Evolutionary conservation across 2,329 filamentous ascomycete species (phyloP), one percentile per base, ranked within the genome.

Genomic region (Nemania sp.): DNA sequence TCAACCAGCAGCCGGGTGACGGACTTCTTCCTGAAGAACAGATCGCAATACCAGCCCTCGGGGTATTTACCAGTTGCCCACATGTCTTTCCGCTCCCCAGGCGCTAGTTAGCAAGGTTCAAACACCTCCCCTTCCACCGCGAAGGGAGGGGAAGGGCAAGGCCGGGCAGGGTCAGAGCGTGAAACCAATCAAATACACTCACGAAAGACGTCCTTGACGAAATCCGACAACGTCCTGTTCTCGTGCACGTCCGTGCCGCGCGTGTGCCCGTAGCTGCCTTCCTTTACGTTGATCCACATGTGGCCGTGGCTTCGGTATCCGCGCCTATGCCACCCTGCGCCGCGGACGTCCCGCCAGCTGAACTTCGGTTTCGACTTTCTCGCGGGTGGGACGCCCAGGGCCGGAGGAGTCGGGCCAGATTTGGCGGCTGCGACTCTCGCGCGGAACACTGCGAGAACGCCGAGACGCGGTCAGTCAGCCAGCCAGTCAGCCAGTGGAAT

Each of bases 211-310:
- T 5, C 0, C 40, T 13, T 43, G 17, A 62, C 66, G 18, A 68
- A 66, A 2, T 5, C 4, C 35, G 40, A 39, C 50, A 65, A 50
- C 12, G 60, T 65, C 39, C 37, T 3, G 15, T 64, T 63, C 47
- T 67, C 66, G 11, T 59, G 57, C 9, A 58, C 60, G 34, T 68
- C 64, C 32, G 17, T 52, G 11, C 64, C 66, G 13, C 45, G 52
- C 32, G 58, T 54, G 9, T 40, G 25, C 29, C 64, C 66, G 45
- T 64, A 59, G 35, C 56, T 65, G 18, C 66, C 66, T 42, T 61
- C 48, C 53, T 57, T 64, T 20, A 68, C 54, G 40, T 68, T 67
- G 45, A 68, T 64, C 65, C 66, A 68, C 66, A 67, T 64, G 13
- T 7, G 4, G 11, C 66, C 64, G 13, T 1, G n/a, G 10, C 60